phyloP scores from a whole-genome alignment of 192 early-diverging fungal genomes.

The Phlyctochytrium planicorne region DNA sequence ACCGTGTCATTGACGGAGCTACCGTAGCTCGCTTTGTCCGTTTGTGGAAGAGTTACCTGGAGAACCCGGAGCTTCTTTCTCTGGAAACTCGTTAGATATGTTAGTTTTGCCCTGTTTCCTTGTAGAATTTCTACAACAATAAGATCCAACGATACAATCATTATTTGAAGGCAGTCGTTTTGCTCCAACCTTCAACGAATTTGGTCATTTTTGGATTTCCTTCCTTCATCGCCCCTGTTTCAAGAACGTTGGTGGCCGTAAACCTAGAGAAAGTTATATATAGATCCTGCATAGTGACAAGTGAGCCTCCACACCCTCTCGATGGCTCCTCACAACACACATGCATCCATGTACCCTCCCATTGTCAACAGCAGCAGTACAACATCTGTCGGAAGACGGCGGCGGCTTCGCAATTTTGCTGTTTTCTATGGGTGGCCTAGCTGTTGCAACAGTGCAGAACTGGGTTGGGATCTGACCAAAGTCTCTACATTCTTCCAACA shows the following conservation, averaged over 20 bases:
- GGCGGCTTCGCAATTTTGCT: background rate
- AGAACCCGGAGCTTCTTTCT: slow-evolving; percentile 75
- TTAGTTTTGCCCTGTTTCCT: no score
- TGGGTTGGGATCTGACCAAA: background rate
- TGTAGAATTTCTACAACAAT: no score
- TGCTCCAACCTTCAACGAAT: no score
- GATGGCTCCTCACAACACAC: no score
- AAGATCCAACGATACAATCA: no score
- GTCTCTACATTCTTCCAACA: background rate
- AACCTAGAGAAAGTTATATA: no score
- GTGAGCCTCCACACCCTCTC: no score
- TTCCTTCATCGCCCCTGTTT: no score
- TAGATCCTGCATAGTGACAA: no score
- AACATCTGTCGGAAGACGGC: background rate
- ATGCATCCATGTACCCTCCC: background rate
- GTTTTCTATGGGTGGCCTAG: background rate
- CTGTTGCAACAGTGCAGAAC: background rate
- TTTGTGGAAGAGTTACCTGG: slow-evolving; percentile 81
- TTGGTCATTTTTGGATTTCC: no score
- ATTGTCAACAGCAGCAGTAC: background rate
- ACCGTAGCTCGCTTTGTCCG: slow-evolving; percentile 90
- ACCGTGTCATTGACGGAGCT: slow-evolving; percentile 94
- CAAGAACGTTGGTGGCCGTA: no score
- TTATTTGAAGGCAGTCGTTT: no score
- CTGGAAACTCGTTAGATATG: slow-evolving; percentile 2